Conservation (phyloP, 176 grass and related monocot genomes). For the Avena insularis region DNA sequence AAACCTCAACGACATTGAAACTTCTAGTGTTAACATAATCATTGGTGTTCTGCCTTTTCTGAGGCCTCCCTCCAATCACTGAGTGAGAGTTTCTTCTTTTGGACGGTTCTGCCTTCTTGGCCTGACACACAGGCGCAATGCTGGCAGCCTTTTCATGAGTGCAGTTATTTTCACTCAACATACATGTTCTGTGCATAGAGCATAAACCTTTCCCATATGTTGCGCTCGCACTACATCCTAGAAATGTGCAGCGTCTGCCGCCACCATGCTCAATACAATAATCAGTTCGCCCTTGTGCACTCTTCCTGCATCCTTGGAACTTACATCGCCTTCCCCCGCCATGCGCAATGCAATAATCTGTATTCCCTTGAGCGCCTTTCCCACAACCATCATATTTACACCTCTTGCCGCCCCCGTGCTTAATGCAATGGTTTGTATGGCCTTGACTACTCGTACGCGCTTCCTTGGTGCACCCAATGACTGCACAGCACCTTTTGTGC, state of each 20-base stretch:
- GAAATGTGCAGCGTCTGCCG: slow-evolving; percentile 32
- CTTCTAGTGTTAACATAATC: background rate
- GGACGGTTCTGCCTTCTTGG: slow-evolving; percentile 20
- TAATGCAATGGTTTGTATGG: slow-evolving; percentile 21
- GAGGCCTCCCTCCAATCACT: slow-evolving; percentile 12
- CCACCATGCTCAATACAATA: slow-evolving; percentile 49
- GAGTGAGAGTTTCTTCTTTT: slow-evolving; percentile 29
- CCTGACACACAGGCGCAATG: background rate
- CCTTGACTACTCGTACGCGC: slow-evolving; percentile 42
- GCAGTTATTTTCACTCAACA: background rate
- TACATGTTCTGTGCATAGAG: slow-evolving; percentile 33
- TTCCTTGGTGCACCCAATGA: slow-evolving; percentile 36
- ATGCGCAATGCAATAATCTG: slow-evolving; percentile 44
- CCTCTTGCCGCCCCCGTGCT: slow-evolving; percentile 45
- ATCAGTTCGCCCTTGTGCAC: slow-evolving; percentile 45
- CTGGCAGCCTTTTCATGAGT: slow-evolving; percentile 24
- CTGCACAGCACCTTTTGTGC: slow-evolving; percentile 16
- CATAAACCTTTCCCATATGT: slow-evolving; percentile 40
- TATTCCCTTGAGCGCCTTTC: slow-evolving; percentile 44
- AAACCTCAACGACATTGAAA: slow-evolving; percentile 31
- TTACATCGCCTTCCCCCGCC: slow-evolving; percentile 53
- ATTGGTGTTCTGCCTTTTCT: slow-evolving; percentile 38
- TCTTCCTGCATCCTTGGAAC: slow-evolving; percentile 47
- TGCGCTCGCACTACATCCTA: slow-evolving; percentile 27
- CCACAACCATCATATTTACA: slow-evolving; percentile 46